phyloP scores from a whole-genome alignment of 2,329 filamentous ascomycete genomes.

The Magnaporthiopsis rhizophila region DNA sequence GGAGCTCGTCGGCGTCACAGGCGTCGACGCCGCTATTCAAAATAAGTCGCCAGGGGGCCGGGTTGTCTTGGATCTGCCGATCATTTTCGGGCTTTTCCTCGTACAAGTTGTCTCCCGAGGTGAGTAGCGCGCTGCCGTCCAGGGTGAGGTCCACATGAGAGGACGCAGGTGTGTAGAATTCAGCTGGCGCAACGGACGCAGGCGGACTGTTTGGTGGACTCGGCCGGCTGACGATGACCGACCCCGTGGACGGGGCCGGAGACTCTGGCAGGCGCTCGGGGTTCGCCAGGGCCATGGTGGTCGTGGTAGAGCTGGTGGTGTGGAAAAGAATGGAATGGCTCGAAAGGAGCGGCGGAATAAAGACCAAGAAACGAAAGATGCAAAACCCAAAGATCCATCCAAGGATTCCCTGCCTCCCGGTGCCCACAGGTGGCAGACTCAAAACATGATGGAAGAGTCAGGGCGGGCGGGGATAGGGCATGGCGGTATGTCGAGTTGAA shows the following conservation, averaged over 20 bases:
- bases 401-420: background rate
- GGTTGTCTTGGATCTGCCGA: conserved; percentile 1
- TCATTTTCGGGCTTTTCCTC: background rate
- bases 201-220: background rate
- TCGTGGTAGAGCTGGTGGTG: background rate
- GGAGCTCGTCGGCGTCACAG: background rate
- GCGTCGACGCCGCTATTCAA: background rate
- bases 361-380: background rate
- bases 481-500: background rate
- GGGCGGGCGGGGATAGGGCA: background rate
- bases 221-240: background rate
- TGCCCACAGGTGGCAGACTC: background rate
- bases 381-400: background rate
- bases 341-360: background rate
- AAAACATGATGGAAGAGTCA: background rate
- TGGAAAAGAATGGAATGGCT: background rate
- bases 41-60: background rate
- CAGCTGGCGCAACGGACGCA: background rate
- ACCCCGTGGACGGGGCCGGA: background rate
- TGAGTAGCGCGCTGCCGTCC: background rate
- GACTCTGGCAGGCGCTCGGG: background rate
- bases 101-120: background rate
- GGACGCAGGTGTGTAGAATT: background rate
- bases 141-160: background rate
- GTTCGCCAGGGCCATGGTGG: background rate